Percentiles rank a stretch among this genome's conserved stretches.
Evolutionary conservation across 2,329 filamentous ascomycete genomes (phyloP).

Genomic region (Cercospora canescens): DNA sequence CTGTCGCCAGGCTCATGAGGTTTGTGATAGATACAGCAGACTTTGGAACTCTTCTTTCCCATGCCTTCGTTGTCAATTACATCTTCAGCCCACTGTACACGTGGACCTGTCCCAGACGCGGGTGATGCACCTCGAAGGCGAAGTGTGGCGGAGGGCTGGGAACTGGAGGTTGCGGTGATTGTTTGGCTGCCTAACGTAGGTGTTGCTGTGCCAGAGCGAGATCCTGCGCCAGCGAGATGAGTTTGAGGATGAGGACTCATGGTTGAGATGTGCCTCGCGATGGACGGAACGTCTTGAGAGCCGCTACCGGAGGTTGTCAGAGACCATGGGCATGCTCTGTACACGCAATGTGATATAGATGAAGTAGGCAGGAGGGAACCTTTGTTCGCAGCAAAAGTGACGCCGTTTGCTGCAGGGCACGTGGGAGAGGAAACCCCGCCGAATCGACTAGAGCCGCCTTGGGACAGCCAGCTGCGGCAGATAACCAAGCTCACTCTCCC

Average conservation of each 20-base stretch:
- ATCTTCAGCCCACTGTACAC: constrained; percentile 88
- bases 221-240: constrained; percentile 11
- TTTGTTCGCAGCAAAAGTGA: not conserved
- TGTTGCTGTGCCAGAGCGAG: constrained; percentile 25
- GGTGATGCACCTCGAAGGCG: constrained; percentile 41
- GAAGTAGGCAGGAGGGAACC: not conserved
- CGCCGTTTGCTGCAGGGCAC: constrained; percentile 3
- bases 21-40: constrained; percentile 99
- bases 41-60: constrained; percentile 93
- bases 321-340: not conserved
- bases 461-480: not conserved
- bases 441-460: not conserved
- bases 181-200: constrained; percentile 36
- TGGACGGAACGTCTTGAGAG: not conserved
- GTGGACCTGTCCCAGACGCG: constrained; percentile 48
- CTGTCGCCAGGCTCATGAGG: constrained; percentile 80
- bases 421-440: not conserved
- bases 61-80: constrained; percentile 95
- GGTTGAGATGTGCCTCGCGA: not conserved
- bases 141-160: constrained; percentile 35
- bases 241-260: constrained; percentile 14
- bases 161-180: constrained; percentile 29
- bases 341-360: not conserved
- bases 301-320: not conserved
- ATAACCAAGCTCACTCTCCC: not conserved